These are phyloP conservation scores for Fonsecaea monophora DNA, from an alignment of 2,329 filamentous ascomycete genomes.

Conservation along the genomic window DNA sequence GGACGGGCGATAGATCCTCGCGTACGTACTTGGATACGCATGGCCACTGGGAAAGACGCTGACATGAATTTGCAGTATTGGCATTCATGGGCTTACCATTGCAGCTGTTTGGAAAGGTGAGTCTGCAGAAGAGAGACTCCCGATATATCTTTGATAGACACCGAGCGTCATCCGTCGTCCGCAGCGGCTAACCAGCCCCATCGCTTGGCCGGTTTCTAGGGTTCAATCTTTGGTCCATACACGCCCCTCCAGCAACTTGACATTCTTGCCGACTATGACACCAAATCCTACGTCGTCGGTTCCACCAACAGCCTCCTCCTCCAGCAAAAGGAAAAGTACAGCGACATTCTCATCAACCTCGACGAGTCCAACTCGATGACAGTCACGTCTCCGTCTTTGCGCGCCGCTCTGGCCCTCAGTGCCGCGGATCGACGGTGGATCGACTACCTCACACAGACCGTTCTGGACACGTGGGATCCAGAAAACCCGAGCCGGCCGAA, in stretches of 20 bases:
- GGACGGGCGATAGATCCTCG: slow-evolving; percentile 89
- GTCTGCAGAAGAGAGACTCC: neutral
- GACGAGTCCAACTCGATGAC: slow-evolving; percentile 75
- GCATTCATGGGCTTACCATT: slow-evolving; percentile 93
- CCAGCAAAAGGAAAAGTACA: slow-evolving; percentile 94
- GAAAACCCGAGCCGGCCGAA: slow-evolving; percentile 87
- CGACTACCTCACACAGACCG: slow-evolving; percentile 89
- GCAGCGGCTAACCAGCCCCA: slow-evolving; percentile 52
- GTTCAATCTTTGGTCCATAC: slow-evolving; percentile 94
- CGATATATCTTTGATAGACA: neutral
- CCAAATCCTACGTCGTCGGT: slow-evolving; percentile 96
- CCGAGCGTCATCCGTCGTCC: slow-evolving; percentile 52
- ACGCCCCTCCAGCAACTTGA: slow-evolving; percentile 96
- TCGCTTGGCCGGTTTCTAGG: slow-evolving; percentile 56
- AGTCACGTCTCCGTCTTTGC: slow-evolving; percentile 80
- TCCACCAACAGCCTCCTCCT: slow-evolving; percentile 94
- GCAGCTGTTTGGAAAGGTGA: slow-evolving; percentile 90
- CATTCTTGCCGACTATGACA: slow-evolving; percentile 87
- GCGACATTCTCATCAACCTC: slow-evolving; percentile 94
- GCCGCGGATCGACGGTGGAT: slow-evolving; percentile 94
- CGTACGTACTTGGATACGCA: slow-evolving; percentile 51
- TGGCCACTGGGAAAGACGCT: neutral
- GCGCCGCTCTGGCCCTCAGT: slow-evolving; percentile 76
- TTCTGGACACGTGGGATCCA: slow-evolving; percentile 97
- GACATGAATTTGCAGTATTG: slow-evolving; percentile 61